Conservation (phyloP, 169 alveolate species). For the Plasmodium vivax region DNA sequence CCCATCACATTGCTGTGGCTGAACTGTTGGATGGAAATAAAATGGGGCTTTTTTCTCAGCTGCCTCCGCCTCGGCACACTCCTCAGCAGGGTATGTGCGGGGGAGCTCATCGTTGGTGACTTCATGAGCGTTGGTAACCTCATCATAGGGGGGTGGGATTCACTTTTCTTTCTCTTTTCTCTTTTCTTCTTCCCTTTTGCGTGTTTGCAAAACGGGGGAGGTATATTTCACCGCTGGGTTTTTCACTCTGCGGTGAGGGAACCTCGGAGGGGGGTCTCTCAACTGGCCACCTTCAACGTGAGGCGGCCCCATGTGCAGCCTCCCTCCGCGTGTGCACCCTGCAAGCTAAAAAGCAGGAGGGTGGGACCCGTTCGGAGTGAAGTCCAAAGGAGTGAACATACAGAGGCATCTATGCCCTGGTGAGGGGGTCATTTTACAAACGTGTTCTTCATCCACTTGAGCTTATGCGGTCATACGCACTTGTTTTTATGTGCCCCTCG, state of each 20-base stretch:
- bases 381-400: background rate
- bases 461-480: background rate
- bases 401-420: background rate
- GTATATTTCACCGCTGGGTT: too few species aligned
- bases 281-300: background rate
- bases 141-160: background rate
- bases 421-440: background rate
- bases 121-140: background rate
- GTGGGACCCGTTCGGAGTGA: background rate
- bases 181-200: background rate
- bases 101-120: background rate
- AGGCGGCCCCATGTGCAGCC: background rate
- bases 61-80: background rate
- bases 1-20: constrained; percentile 1
- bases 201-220: background rate
- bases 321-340: background rate
- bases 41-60: background rate
- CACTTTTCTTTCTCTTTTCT: background rate
- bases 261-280: background rate
- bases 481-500: background rate
- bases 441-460: background rate
- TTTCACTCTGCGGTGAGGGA: too few species aligned
- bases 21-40: background rate
- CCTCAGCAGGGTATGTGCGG: background rate
- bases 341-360: too few species aligned